phyloP scores from a whole-genome alignment of 352 stramenopile species.

The Phytophthora ramorum region DNA sequence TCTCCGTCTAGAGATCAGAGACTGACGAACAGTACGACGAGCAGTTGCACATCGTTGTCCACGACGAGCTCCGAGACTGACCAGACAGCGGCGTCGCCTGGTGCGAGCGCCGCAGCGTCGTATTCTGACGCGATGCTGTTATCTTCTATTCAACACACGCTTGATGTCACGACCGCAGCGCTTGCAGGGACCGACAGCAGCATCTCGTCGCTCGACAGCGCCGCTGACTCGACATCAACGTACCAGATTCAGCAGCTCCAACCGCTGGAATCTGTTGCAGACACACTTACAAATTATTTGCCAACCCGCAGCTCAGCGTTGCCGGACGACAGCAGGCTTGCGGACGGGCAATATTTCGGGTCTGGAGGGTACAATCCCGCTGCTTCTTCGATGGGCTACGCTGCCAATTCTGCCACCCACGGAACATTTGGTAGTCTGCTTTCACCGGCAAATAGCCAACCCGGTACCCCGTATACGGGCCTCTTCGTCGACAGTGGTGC shows the following conservation, averaged over 20 bases:
- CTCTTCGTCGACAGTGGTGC: slow-evolving; percentile 37
- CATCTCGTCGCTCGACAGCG: slow-evolving; percentile 11
- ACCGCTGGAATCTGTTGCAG: slow-evolving; percentile 33
- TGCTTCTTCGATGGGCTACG: slow-evolving; percentile 10
- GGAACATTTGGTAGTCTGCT: slow-evolving; percentile 24
- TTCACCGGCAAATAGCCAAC: slow-evolving; percentile 15
- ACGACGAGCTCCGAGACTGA: slow-evolving; percentile 10
- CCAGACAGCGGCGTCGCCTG: neutral
- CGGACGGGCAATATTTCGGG: slow-evolving; percentile 30
- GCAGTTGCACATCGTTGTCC: slow-evolving; percentile 9
- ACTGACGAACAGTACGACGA: neutral
- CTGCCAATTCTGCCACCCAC: neutral
- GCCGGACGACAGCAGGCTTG: slow-evolving; percentile 3
- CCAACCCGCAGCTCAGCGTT: slow-evolving; percentile 19
- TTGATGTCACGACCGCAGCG: slow-evolving; percentile 25
- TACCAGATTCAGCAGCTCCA: slow-evolving; percentile 43
- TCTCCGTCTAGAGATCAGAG: slow-evolving; percentile 20
- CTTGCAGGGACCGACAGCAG: slow-evolving; percentile 19
- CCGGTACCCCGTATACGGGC: slow-evolving; percentile 21
- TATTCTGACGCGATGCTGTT: slow-evolving; percentile 56
- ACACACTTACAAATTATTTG: slow-evolving; percentile 51
- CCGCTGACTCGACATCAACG: slow-evolving; percentile 6
- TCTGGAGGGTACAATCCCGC: slow-evolving; percentile 23
- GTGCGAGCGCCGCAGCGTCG: neutral
- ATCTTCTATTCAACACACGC: slow-evolving; percentile 56